A percentile compares a stretch with the other conserved stretches of the same genome.
phyloP scores from a whole-genome alignment of 768 basidiomycete species.

The Neoboletus subvelutipes region DNA sequence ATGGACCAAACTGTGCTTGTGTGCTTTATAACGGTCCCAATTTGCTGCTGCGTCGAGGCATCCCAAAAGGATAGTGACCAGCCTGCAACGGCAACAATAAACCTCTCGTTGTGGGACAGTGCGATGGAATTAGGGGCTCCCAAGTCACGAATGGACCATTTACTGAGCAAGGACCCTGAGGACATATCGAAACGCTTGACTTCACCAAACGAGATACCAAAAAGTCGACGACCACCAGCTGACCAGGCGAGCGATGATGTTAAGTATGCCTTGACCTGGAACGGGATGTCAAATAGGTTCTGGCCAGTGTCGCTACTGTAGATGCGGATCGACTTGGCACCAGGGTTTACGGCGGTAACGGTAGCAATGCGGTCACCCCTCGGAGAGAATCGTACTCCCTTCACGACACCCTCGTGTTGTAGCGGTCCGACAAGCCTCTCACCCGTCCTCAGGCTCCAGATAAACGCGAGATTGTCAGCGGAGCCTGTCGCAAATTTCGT shows the following conservation, averaged over 20 bases:
- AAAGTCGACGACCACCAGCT: background rate
- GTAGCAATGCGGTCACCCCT: conserved; percentile 7
- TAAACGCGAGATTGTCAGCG: background rate
- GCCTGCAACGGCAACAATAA: background rate
- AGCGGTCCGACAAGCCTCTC: background rate
- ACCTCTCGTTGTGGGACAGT: background rate
- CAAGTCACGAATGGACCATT: background rate
- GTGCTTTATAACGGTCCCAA: background rate
- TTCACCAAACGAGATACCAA: background rate
- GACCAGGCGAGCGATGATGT: background rate
- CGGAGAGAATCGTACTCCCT: conserved; percentile 1
- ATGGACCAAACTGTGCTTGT: background rate
- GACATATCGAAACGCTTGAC: background rate
- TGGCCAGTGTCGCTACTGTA: background rate
- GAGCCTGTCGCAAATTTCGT: background rate
- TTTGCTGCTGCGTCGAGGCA: background rate
- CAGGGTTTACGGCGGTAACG: background rate
- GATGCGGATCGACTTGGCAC: background rate
- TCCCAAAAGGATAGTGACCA: background rate
- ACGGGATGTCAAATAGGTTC: background rate
- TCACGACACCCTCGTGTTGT: background rate
- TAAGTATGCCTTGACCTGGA: background rate
- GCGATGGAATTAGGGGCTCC: background rate
- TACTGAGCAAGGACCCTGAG: background rate
- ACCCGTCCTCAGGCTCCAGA: background rate